Evolutionary conservation across 2,329 filamentous ascomycete species (phyloP), one percentile per base, ranked within the genome.

Genomic region (Paramyrothecium sp.): DNA sequence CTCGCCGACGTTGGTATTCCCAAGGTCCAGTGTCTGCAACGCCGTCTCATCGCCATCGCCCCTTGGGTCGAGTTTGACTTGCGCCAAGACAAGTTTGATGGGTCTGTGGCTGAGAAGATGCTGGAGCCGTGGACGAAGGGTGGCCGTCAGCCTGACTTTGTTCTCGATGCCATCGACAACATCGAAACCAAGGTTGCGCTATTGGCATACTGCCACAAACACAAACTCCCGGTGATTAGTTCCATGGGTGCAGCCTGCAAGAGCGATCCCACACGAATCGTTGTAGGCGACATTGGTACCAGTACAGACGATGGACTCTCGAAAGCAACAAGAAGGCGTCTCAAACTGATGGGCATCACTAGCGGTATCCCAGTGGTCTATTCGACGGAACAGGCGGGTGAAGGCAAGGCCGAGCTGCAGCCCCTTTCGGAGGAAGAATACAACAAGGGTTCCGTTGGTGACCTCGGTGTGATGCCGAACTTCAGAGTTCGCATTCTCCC

Each of bases 111-210:
- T 0, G 82, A 83, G 7, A 71, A 75, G 12, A 78, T 97, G 60
- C 78, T 99, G 47, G 85, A 78, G 0, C 79, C 85, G 0, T 92
- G 91, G 87, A 74, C 78, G 26, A 77, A 76, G 47, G 79, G 74
- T 5, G 86, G 79, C 17, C 84, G 82, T 69, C 81, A 81, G 65
- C 92, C 93, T 1, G 89, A 94, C 66, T 99, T 89, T 68, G 87
- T 99, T n/a, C 86, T 99, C 38, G 95, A 99, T 74, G 96, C 94
- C 21, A 99, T 99, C 63, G 95, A 99, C 74, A 98, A 99, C 70
- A 98, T 99, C 61, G 91, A 97, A 54, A 96, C 92, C 55, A 99
- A 99, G 77, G 94, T 99, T 3, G 89, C 89, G 19, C 78, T 99
- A 55, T 80, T 99, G 46, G 88, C 92, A 67, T 96, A 96, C 75